These are phyloP conservation scores for Clarireedia paspali DNA, from an alignment of 2,329 filamentous ascomycete species.

Conservation along the genomic window DNA sequence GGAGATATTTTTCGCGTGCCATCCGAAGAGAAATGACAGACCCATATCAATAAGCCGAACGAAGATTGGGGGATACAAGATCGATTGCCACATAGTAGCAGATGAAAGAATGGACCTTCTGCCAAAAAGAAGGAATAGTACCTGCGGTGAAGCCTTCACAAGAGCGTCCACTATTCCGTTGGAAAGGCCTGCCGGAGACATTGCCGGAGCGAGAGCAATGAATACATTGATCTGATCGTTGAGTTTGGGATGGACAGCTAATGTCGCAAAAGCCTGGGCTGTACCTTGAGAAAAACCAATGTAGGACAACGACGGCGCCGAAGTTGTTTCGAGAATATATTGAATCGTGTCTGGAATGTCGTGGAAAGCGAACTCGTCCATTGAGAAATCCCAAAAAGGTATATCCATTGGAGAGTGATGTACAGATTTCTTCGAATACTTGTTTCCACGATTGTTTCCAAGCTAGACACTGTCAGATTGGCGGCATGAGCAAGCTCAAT, in stretches of 20 bases:
- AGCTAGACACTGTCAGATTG: constrained; percentile 45
- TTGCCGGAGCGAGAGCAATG: constrained; percentile 89
- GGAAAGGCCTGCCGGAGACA: constrained; percentile 86
- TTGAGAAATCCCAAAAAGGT: constrained; percentile 95
- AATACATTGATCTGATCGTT: constrained; percentile 95
- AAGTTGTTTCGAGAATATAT: constrained; percentile 81
- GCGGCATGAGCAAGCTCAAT: neutral
- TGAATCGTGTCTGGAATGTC: constrained; percentile 93
- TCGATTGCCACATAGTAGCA: constrained; percentile 93
- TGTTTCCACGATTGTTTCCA: constrained; percentile 97
- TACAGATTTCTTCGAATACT: constrained; percentile 94
- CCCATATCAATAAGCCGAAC: constrained; percentile 78
- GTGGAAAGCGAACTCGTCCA: constrained; percentile 96
- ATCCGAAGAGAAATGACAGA: constrained; percentile 79
- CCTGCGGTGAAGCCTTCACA: constrained; percentile 85
- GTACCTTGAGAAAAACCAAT: constrained; percentile 97
- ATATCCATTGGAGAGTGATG: constrained; percentile 64
- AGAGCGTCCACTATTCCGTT: constrained; percentile 89
- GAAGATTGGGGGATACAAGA: constrained; percentile 92
- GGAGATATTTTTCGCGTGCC: constrained; percentile 78
- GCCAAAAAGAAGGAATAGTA: constrained; percentile 89
- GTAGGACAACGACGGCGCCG: constrained; percentile 80
- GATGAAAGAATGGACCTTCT: constrained; percentile 85
- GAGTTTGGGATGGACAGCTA: constrained; percentile 85
- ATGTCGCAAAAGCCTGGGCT: constrained; percentile 87